phyloP scores from a whole-genome alignment of 176 grass and related monocot species.

The Bromus sterilis region DNA sequence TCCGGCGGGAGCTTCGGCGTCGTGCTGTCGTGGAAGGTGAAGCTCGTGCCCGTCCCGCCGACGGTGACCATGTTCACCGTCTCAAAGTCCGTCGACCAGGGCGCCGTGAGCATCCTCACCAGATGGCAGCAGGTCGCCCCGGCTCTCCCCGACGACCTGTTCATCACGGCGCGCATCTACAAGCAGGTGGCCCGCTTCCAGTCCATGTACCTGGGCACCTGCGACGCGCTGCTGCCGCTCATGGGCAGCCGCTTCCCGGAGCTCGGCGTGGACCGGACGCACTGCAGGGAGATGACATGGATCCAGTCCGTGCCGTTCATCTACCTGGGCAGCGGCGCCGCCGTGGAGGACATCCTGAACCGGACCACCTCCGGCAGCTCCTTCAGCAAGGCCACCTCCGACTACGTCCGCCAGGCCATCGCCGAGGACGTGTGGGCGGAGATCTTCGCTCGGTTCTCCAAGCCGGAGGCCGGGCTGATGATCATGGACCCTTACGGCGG shows the following conservation, averaged over 20 bases:
- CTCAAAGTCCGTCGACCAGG: conserved; percentile 8
- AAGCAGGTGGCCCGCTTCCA: conserved; percentile 5
- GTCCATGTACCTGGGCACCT: conserved; percentile 31
- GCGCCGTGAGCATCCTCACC: conserved; percentile 29
- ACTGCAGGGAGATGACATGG: background rate
- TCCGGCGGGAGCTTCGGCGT: conserved; percentile 48
- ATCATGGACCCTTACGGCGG: background rate
- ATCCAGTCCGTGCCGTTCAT: background rate
- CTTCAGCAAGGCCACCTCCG: background rate
- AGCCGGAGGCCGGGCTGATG: background rate
- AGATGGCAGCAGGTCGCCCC: conserved; percentile 48
- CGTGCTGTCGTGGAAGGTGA: conserved; percentile 43
- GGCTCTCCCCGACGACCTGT: conserved; percentile 17
- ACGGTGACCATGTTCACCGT: conserved; percentile 31
- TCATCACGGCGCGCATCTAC: conserved; percentile 2
- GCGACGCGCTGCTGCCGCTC: background rate
- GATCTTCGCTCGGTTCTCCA: background rate
- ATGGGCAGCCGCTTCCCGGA: background rate
- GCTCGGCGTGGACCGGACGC: background rate
- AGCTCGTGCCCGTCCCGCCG: conserved; percentile 30
- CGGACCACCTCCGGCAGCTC: background rate
- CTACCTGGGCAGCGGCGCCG: background rate
- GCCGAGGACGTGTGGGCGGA: background rate
- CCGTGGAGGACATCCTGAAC: background rate
- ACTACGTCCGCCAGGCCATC: background rate